Conservation (phyloP, 78 protist species). For the Tieghemostelium lacteum region DNA sequence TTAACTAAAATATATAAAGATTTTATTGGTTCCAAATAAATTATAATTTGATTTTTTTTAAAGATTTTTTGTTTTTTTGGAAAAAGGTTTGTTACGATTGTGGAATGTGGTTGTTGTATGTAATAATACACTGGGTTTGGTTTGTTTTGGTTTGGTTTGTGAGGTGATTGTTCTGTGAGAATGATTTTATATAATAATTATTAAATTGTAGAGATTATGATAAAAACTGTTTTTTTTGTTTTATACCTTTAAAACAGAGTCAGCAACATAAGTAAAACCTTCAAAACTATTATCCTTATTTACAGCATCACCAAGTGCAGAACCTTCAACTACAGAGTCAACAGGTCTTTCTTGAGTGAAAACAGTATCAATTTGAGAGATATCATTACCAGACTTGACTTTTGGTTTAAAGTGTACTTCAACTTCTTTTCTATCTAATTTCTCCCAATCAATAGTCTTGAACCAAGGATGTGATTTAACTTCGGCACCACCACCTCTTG, state of each 20-base stretch:
- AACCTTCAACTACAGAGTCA: constrained; percentile 55
- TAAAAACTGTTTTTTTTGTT: not conserved
- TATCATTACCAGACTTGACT: constrained; percentile 77
- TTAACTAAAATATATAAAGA: too few species aligned
- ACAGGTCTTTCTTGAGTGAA: constrained; percentile 83
- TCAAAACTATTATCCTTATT: constrained; percentile 73
- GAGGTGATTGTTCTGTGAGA: too few species aligned
- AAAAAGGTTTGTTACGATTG: too few species aligned
- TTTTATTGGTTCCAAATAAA: too few species aligned
- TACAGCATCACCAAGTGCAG: constrained; percentile 52
- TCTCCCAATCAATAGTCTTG: constrained; percentile 82
- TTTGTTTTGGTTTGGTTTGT: too few species aligned
- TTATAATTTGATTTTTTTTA: too few species aligned
- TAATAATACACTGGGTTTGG: too few species aligned
- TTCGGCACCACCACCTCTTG: constrained; percentile 79
- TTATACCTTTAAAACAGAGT: constrained; percentile 52
- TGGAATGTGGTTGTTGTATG: too few species aligned
- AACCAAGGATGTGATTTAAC: constrained; percentile 84
- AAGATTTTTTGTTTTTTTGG: too few species aligned
- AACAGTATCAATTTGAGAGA: constrained; percentile 74
- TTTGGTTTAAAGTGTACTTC: constrained; percentile 86
- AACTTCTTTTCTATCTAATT: constrained; percentile 74
- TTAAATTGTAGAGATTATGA: not conserved
- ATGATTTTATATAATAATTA: too few species aligned
- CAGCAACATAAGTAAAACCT: constrained; percentile 81